Evolutionary conservation across 768 basidiomycete genomes (phyloP).

Genomic region (Rhodotorula toruloides): DNA sequence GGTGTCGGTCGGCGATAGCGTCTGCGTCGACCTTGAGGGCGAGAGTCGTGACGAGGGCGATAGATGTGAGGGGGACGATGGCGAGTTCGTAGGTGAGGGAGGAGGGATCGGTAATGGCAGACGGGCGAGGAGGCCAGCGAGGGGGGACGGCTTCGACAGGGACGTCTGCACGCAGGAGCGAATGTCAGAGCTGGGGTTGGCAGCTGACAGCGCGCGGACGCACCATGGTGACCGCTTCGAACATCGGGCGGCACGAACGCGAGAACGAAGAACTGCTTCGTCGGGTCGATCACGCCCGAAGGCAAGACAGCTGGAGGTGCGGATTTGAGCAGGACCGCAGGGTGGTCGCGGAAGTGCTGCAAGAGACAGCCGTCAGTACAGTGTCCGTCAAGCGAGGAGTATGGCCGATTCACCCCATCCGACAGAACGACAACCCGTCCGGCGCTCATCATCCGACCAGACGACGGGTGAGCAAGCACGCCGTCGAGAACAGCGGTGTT

Average conservation of each 20-base stretch:
- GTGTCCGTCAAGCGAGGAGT: neutral
- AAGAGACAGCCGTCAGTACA: neutral
- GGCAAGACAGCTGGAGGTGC: conserved; percentile 28
- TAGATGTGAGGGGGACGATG: conserved; percentile 63
- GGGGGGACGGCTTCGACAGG: conserved; percentile 62
- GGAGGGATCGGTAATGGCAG: conserved; percentile 48
- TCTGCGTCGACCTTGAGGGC: conserved; percentile 70
- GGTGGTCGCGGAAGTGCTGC: conserved; percentile 38
- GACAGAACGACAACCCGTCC: conserved; percentile 80
- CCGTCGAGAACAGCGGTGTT: conserved; percentile 63
- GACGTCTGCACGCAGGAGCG: conserved; percentile 52
- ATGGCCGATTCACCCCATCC: conserved; percentile 60
- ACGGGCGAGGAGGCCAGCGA: conserved; percentile 62
- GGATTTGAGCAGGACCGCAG: conserved; percentile 38
- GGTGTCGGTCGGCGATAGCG: conserved; percentile 62
- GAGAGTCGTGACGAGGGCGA: conserved; percentile 66
- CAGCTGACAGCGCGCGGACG: neutral
- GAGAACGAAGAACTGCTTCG: conserved; percentile 39
- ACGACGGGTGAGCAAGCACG: conserved; percentile 59
- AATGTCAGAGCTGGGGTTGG: neutral
- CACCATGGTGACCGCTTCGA: conserved; percentile 14
- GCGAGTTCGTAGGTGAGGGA: conserved; percentile 63
- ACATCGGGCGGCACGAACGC: conserved; percentile 36
- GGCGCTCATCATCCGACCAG: conserved; percentile 60
- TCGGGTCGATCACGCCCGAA: conserved; percentile 36